These are phyloP conservation scores for Colletotrichum kahawae DNA, from an alignment of 2,329 filamentous ascomycete genomes.

Conservation along the genomic window DNA sequence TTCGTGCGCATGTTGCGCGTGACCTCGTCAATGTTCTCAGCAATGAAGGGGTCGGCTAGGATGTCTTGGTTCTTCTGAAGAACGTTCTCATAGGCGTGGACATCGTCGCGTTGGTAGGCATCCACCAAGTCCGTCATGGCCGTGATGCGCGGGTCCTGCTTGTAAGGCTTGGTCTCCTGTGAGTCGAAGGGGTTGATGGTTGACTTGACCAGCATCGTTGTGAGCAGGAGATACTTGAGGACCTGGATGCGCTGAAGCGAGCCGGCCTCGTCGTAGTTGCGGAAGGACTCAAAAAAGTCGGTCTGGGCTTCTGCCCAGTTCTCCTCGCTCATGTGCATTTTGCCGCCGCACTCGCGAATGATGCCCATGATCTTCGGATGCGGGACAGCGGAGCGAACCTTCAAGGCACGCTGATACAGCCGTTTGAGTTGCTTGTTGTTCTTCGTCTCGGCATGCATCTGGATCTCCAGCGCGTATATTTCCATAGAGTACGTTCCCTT, in stretches of 20 bases:
- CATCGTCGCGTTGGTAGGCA: constrained; percentile 94
- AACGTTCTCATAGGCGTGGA: constrained; percentile 88
- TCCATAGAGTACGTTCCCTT: constrained; percentile 97
- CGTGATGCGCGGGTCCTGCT: constrained; percentile 90
- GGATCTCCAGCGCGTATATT: constrained; percentile 95
- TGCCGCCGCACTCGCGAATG: constrained; percentile 97
- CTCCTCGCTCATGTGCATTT: constrained; percentile 99
- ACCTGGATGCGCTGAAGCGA: constrained; percentile 96
- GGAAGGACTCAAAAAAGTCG: constrained; percentile 98
- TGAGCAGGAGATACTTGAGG: constrained; percentile 93
- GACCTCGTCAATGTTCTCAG: constrained; percentile 98
- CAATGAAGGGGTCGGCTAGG: constrained; percentile 91
- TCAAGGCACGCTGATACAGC: constrained; percentile 88
- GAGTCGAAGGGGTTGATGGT: constrained; percentile 99
- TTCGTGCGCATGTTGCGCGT: constrained; percentile 98
- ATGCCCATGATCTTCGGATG: constrained; percentile 99
- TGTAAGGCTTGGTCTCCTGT: constrained; percentile 98
- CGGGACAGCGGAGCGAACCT: constrained; percentile 94
- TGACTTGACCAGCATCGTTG: constrained; percentile 98
- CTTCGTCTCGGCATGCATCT: constrained; percentile 96
- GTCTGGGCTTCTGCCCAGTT: constrained; percentile 98
- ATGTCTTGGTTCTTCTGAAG: constrained; percentile 88
- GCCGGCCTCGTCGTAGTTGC: constrained; percentile 97
- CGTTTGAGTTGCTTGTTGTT: constrained; percentile 98
- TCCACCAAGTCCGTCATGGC: constrained; percentile 98